Percentiles rank a stretch among this genome's conserved stretches.
Evolutionary conservation across 2,329 filamentous ascomycete species (phyloP).

Genomic region (Colletotrichum theobromicola): DNA sequence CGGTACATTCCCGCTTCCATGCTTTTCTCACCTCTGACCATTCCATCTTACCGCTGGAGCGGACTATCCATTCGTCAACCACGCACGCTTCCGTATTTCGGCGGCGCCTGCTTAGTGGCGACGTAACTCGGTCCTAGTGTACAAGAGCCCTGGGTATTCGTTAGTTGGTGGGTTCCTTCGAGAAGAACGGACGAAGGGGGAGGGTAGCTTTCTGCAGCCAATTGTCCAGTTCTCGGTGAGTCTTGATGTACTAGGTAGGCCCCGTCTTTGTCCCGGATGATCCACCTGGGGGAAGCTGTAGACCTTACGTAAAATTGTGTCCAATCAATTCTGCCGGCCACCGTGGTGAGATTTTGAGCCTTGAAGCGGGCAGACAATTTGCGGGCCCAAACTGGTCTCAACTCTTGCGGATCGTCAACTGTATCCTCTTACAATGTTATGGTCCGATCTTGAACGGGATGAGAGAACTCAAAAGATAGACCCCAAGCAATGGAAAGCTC

Average conservation of each 20-base stretch:
- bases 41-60: neutral
- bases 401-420: neutral
- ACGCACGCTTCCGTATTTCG: neutral
- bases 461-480: too few relatives aligned
- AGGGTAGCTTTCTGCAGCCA: neutral
- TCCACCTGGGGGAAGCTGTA: neutral
- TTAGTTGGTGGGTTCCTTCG: neutral
- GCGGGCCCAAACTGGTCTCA: neutral
- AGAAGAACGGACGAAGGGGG: neutral
- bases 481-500: too few relatives aligned
- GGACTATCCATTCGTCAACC: neutral
- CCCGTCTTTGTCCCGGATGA: neutral
- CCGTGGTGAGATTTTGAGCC: neutral
- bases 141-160: neutral
- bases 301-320: neutral
- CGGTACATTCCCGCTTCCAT: slow-evolving; percentile 1
- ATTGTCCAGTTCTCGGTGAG: neutral
- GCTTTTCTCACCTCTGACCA: neutral
- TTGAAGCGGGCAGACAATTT: neutral
- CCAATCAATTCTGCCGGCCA: neutral
- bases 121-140: neutral
- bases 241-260: neutral
- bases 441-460: neutral
- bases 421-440: neutral
- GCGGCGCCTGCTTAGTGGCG: neutral